These are phyloP conservation scores for Oryza meridionalis DNA, from an alignment of 176 grass and related monocot species.

Conservation along the genomic window DNA sequence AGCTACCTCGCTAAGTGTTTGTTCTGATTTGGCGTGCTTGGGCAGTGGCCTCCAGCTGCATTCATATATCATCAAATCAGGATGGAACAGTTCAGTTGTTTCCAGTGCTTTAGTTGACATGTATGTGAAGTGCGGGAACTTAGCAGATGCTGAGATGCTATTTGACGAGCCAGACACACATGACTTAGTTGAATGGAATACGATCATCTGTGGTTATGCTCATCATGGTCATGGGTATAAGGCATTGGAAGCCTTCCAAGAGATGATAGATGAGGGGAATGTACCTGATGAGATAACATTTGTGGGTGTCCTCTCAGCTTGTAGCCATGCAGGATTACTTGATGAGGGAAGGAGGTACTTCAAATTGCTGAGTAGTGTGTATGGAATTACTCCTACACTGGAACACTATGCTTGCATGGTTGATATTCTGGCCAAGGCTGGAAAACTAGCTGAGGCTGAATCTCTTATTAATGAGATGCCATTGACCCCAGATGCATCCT, in stretches of 20 bases:
- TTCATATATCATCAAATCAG: slow-evolving; percentile 45
- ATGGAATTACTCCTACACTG: slow-evolving; percentile 39
- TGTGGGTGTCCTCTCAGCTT: slow-evolving; percentile 47
- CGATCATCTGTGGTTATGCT: slow-evolving; percentile 46
- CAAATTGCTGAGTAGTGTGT: slow-evolving; percentile 36
- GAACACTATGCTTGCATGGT: slow-evolving; percentile 51
- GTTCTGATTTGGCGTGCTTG: slow-evolving; percentile 48
- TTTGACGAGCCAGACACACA: slow-evolving; percentile 28
- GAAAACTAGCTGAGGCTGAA: slow-evolving; percentile 47
- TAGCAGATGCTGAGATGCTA: slow-evolving; percentile 34
- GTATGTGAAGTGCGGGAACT: slow-evolving; percentile 46
- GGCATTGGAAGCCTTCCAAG: slow-evolving; percentile 41
- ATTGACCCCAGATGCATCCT: slow-evolving; percentile 30
- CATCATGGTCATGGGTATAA: slow-evolving; percentile 32
- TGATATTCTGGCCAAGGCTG: slow-evolving; percentile 57
- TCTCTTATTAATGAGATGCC: slow-evolving; percentile 41
- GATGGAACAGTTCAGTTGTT: slow-evolving; percentile 33
- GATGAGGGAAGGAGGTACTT: slow-evolving; percentile 44
- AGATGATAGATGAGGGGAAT: slow-evolving; percentile 47
- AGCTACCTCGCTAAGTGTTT: slow-evolving; percentile 40
- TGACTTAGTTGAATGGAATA: slow-evolving; percentile 51
- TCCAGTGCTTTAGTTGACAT: slow-evolving; percentile 47
- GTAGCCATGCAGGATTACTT: slow-evolving; percentile 53
- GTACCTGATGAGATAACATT: slow-evolving; percentile 48
- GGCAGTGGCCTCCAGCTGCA: slow-evolving; percentile 47